These are phyloP conservation scores for Thelonectria discophora DNA, from an alignment of 2,329 filamentous ascomycete species.

Conservation along the genomic window DNA sequence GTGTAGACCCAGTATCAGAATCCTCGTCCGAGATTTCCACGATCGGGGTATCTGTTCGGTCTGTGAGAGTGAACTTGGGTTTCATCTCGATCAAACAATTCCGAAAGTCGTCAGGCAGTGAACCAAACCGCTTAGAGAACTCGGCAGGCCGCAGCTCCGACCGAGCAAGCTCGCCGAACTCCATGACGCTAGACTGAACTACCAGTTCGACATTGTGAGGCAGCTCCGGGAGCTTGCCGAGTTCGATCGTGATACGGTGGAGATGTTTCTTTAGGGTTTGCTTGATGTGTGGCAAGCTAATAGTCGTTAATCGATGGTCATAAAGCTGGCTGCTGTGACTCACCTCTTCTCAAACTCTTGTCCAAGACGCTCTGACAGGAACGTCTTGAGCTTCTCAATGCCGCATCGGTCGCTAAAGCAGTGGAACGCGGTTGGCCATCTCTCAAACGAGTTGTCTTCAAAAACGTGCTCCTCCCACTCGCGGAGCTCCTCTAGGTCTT, in stretches of 20 bases:
- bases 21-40: conserved; percentile 54
- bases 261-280: conserved; percentile 62
- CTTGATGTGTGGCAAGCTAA: conserved; percentile 62
- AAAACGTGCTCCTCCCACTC: conserved; percentile 64
- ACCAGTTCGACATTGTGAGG: conserved; percentile 73
- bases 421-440: conserved; percentile 61
- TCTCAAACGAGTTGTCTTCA: conserved; percentile 46
- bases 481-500: conserved; percentile 61
- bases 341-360: conserved; percentile 63
- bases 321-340: conserved; percentile 26
- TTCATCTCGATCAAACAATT: conserved; percentile 57
- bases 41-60: conserved; percentile 47
- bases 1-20: conserved; percentile 44
- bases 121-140: conserved; percentile 57
- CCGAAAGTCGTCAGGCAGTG: conserved; percentile 61
- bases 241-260: conserved; percentile 59
- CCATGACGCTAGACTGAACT: conserved; percentile 66
- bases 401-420: conserved; percentile 60
- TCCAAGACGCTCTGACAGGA: conserved; percentile 62
- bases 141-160: conserved; percentile 57
- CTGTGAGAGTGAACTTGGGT: conserved; percentile 55
- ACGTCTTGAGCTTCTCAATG: conserved; percentile 61
- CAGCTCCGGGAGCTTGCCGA: conserved; percentile 71
- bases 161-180: conserved; percentile 63
- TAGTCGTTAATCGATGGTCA: neutral